Conservation (phyloP, 73 alveolate genomes). For the Tetrahymena thermophila region DNA sequence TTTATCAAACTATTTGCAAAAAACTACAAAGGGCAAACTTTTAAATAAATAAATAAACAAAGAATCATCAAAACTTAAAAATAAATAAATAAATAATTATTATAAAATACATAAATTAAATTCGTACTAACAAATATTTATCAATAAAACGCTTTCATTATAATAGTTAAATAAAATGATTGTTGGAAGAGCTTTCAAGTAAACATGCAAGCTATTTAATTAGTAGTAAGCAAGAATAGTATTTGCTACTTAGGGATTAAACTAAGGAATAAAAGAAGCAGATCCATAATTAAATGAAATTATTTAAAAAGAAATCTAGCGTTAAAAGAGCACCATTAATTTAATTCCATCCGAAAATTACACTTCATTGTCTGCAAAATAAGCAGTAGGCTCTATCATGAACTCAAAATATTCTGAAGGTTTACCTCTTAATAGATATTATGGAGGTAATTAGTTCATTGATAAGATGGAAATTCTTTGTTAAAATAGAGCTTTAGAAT, state of each 20-base stretch:
- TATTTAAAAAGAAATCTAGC: conserved; percentile 40
- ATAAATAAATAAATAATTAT: too few species aligned
- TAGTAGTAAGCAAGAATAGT: neutral
- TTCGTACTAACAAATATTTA: neutral
- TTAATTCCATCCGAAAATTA: conserved; percentile 59
- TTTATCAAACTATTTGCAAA: neutral
- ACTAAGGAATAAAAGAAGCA: neutral
- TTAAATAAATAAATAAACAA: neutral
- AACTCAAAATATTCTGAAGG: conserved; percentile 51
- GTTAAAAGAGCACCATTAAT: conserved; percentile 45
- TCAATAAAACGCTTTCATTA: neutral
- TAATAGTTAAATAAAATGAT: neutral
- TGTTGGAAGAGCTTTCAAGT: neutral
- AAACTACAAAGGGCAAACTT: neutral
- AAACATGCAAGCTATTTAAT: neutral
- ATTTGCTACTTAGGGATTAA: conserved; percentile 2
- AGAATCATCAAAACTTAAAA: neutral
- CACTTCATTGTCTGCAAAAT: conserved; percentile 49
- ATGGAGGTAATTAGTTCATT: conserved; percentile 41
- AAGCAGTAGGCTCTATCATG: conserved; percentile 54
- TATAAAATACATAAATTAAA: neutral
- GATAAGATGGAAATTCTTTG: conserved; percentile 60
- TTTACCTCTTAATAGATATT: conserved; percentile 48
- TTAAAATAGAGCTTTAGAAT: conserved; percentile 53
- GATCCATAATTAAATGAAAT: conserved; percentile 44